Base-by-base conservation (phyloP, 805 yeast species). In the Pichia paraexigua region DNA sequence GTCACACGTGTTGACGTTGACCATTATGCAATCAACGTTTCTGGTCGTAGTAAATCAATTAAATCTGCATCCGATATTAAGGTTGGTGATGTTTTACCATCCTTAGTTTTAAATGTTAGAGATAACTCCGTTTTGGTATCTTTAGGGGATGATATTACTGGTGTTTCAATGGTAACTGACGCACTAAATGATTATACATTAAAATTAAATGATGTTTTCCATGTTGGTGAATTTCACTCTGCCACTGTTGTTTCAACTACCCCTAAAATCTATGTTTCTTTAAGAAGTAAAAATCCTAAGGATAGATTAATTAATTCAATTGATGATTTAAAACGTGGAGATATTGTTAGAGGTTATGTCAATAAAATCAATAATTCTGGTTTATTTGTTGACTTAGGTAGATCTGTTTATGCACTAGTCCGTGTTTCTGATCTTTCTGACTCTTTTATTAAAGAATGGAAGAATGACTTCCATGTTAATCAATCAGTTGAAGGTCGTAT, bases 401-500 rank as follows among this genome's bases (percentile, higher is more conserved):
- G 86, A 56, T 71, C 75, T 1, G 72, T 87, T 25, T 79, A 79
- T 58, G 97, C 91, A 1, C 80, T 92, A 61, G 94, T 88, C 27
- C 83, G 88, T 61, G 82, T 89, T 47, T 68, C 85, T 43, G 91
- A 91, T 63, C 71, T 92, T 28, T 87, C 95, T 12, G 98, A 92
- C 60, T 74, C 85, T 1, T 87, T 71, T 60, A 70, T 89, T 63
- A 85, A 84, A 60, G 95, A 92, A 53, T 92, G 98, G 98, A 87
- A 87, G 72, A 82, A 81, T 56, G 78, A 74, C 56, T 88, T 76
- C 76, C 75, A 76, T 56, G 75, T 80, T 27, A 81, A 85, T 65
- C 95, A 91, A 69, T 71, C 77, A 15, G 89, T 92, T 11, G 62
- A 73, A 46, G 96, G 92, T 59, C 87, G 85, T 63, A 79, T 92